phyloP scores from a whole-genome alignment of 768 basidiomycete species.

The Cystoderma amianthinum region DNA sequence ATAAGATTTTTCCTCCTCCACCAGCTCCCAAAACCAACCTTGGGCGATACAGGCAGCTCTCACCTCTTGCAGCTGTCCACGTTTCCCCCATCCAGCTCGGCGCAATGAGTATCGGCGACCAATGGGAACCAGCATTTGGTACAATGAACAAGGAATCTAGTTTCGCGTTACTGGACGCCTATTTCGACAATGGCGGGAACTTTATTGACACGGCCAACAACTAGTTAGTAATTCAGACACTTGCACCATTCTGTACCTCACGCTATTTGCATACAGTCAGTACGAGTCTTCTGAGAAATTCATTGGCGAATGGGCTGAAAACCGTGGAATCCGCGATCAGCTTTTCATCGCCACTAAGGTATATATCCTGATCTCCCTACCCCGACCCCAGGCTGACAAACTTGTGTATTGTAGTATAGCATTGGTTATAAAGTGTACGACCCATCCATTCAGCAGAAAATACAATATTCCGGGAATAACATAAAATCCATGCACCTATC shows the following conservation, averaged over 20 bases:
- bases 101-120: conserved; percentile 35
- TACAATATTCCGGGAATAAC: conserved; percentile 41
- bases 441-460: conserved; percentile 19
- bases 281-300: conserved; percentile 48
- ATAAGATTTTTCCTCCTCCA: no score
- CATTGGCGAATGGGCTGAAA: conserved; percentile 47
- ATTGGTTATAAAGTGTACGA: conserved; percentile 20
- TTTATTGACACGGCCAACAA: conserved; percentile 42
- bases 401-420: conserved; percentile 21
- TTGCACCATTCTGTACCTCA: not conserved
- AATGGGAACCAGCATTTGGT: conserved; percentile 29
- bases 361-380: no score
- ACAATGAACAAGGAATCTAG: conserved; percentile 31
- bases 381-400: no score
- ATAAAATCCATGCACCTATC: conserved; percentile 34
- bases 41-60: conserved; percentile 26
- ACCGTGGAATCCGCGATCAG: conserved; percentile 36
- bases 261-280: conserved; percentile 28
- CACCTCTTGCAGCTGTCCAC: conserved; percentile 26
- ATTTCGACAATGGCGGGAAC: conserved; percentile 37
- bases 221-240: conserved; percentile 21
- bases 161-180: conserved; percentile 40
- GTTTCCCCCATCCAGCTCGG: conserved; percentile 37
- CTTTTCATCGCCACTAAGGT: conserved; percentile 43
- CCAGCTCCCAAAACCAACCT: conserved; percentile 22